Evolutionary conservation across 768 basidiomycete species (phyloP), one percentile per base, ranked within the genome.

Genomic region (Boletus sensibilis): DNA sequence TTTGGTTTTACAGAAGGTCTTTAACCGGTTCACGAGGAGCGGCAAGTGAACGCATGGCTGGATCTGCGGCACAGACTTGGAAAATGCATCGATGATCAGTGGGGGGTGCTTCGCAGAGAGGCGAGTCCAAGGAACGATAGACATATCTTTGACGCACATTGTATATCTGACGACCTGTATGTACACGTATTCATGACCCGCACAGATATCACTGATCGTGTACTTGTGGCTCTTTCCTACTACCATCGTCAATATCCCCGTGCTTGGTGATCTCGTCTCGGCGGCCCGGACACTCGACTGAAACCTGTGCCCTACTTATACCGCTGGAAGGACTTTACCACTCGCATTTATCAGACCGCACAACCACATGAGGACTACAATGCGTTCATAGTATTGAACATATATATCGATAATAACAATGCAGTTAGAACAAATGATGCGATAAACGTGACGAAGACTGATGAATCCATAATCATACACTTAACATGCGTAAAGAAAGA

Each of bases 341-440:
- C 29, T 8, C 29, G 29, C 23, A 10, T 14, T 41, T n/a, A n/a
- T 38, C 37, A 39, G n/a, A 21, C 4, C 45, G 16, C 14, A 48
- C 46, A 18, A 48, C 16, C 29, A 8, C 10, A 5, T 12, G 16
- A 42, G n/a, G 33, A 34, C 33, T 45, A 65, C 55, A 51, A 31
- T 42, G 35, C 10, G 13, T 63, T 51, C 55, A 63, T 63, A 29
- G 6, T 6, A 54, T 57, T 58, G 38, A 21, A 2, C 23, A 64
- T 71, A 69, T 45, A 62, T 69, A 71, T 56, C 48, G 53, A 71
- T 64, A 67, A 68, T 58, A 46, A 61, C 44, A 33, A 41, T 53
- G 47, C 11, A n/a, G 29, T 33, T 50, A 8, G 23, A 25, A 55
- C 47, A 27, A 44, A 29, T 35, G n/a, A 39, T 58, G 42, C 21